These are phyloP conservation scores for Verticillium zaregamsianum DNA, from an alignment of 2,329 filamentous ascomycete species.

Conservation along the genomic window DNA sequence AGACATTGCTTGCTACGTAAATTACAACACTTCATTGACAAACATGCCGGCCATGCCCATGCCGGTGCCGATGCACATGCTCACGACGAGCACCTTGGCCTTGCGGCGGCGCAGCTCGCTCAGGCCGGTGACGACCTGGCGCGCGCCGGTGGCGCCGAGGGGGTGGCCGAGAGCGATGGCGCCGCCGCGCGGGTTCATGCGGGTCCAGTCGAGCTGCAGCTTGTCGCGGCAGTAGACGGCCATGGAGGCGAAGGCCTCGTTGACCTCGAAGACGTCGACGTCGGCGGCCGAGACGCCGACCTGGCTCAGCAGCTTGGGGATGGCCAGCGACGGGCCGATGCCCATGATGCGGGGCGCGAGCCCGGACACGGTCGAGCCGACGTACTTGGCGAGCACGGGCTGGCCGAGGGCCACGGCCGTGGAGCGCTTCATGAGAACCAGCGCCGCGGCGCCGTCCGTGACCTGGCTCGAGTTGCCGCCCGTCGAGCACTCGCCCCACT, in stretches of 20 bases:
- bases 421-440: constrained; percentile 91
- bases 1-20: neutral
- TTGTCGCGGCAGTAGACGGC: constrained; percentile 84
- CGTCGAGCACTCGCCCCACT: constrained; percentile 81
- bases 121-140: constrained; percentile 85
- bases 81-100: constrained; percentile 88
- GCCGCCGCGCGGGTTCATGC: constrained; percentile 78
- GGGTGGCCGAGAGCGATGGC: constrained; percentile 82
- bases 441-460: constrained; percentile 86
- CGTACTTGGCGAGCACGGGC: constrained; percentile 92
- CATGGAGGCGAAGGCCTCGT: constrained; percentile 98
- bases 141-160: constrained; percentile 70
- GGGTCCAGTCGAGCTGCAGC: constrained; percentile 65
- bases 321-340: constrained; percentile 72
- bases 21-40: constrained; percentile 46
- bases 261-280: constrained; percentile 87
- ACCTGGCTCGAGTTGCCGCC: constrained; percentile 94
- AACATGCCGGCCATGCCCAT: constrained; percentile 67
- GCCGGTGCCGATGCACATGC: constrained; percentile 77
- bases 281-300: constrained; percentile 75
- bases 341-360: constrained; percentile 95
- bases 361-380: constrained; percentile 85
- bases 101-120: constrained; percentile 79
- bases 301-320: constrained; percentile 79
- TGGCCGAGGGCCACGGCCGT: constrained; percentile 82